Conservation (phyloP, 257 asterid genomes). For the Misopates orontium region DNA sequence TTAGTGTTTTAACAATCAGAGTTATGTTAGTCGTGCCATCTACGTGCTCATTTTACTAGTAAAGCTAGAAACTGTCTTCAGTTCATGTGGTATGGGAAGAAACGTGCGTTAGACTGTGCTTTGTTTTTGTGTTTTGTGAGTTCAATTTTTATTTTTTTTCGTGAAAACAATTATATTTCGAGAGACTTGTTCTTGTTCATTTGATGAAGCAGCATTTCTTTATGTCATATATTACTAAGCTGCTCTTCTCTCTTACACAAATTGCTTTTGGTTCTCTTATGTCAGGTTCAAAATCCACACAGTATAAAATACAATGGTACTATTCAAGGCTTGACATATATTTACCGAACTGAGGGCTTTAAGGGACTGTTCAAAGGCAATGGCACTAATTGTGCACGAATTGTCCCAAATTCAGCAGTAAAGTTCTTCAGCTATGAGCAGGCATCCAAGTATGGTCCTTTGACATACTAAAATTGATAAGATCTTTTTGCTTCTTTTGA, state of each 20-base stretch:
- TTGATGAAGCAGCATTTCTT: neutral
- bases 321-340: slow-evolving; percentile 78
- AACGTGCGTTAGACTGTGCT: neutral
- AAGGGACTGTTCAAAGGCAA: slow-evolving; percentile 86
- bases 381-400: slow-evolving; percentile 92
- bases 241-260: slow-evolving; percentile 6
- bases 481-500: neutral
- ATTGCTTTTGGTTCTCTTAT: slow-evolving; percentile 22
- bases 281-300: slow-evolving; percentile 93
- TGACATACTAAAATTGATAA: slow-evolving; percentile 14
- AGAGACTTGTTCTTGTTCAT: neutral
- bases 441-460: slow-evolving; percentile 78
- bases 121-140: neutral
- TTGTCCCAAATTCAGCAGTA: slow-evolving; percentile 94
- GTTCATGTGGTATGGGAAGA: neutral
- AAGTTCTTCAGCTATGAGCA: slow-evolving; percentile 99
- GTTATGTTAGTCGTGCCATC: neutral
- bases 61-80: slow-evolving; percentile 1
- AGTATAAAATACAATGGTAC: slow-evolving; percentile 80
- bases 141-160: neutral
- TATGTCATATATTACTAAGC: slow-evolving; percentile 11
- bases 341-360: slow-evolving; percentile 81
- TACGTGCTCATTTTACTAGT: neutral
- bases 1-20: slow-evolving; percentile 28
- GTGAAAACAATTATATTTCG: neutral